These are phyloP conservation scores for Fusarium domesticum DNA, from an alignment of 2,329 filamentous ascomycete species.

Conservation along the genomic window DNA sequence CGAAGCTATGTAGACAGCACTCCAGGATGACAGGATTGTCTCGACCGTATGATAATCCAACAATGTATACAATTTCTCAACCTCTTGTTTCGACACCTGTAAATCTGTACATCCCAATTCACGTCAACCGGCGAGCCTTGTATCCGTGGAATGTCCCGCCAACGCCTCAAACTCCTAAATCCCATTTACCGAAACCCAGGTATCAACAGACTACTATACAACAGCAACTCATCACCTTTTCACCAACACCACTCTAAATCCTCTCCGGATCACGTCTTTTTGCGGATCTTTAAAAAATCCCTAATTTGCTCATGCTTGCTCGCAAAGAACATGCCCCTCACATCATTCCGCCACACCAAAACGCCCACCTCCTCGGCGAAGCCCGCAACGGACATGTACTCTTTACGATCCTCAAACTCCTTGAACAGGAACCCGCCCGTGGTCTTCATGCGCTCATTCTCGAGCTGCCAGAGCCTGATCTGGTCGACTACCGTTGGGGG, in stretches of 20 bases:
- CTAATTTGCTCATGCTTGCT: conserved; percentile 86
- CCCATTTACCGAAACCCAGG: too few relatives aligned
- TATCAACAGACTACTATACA: neutral
- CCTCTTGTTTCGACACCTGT: neutral
- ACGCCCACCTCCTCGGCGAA: conserved; percentile 93
- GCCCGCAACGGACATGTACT: conserved; percentile 67
- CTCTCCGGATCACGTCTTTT: conserved; percentile 49
- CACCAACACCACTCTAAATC: neutral
- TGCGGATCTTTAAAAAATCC: conserved; percentile 70
- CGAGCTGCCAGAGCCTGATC: conserved; percentile 95
- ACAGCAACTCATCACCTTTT: neutral
- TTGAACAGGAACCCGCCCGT: conserved; percentile 83
- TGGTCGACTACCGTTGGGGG: conserved; percentile 97
- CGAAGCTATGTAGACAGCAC: too few relatives aligned
- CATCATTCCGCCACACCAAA: conserved; percentile 79
- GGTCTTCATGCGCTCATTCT: conserved; percentile 89
- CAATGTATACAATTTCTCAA: neutral
- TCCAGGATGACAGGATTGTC: too few relatives aligned
- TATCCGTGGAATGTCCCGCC: neutral
- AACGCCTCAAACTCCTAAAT: conserved; percentile 14
- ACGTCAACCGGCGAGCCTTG: neutral
- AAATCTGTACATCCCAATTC: neutral
- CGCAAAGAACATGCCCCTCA: conserved; percentile 83
- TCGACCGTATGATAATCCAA: neutral
- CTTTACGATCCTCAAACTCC: conserved; percentile 71